Conservation (phyloP, 1,139 yeast genomes). For the Blastobotrys persicus region DNA sequence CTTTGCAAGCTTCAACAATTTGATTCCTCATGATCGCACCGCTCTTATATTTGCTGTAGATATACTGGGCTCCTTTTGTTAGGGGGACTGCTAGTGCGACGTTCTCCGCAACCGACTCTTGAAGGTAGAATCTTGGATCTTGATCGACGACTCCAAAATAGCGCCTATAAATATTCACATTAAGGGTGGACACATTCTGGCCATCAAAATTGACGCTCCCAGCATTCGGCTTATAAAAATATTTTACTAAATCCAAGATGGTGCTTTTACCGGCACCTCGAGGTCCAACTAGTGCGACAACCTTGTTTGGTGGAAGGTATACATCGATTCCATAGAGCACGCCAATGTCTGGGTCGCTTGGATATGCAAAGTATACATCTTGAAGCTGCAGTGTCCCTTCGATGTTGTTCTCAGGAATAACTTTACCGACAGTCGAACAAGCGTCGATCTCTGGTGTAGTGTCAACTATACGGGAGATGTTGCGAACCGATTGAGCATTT, state of each 20-base stretch:
- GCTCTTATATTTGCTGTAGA: background rate
- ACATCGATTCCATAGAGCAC: constrained; percentile 6
- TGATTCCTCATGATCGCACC: constrained; percentile 6
- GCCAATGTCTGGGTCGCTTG: constrained; percentile 9
- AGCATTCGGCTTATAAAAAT: background rate
- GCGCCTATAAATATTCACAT: constrained; percentile 6
- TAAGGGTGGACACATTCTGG: background rate
- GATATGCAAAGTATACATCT: constrained; percentile 12
- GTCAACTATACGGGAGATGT: constrained; percentile 7
- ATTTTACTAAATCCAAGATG: constrained; percentile 7
- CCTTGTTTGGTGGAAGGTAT: constrained; percentile 1
- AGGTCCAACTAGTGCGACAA: constrained; percentile 10
- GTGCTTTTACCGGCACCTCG: constrained; percentile 9
- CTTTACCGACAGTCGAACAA: background rate
- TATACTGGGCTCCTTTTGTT: background rate
- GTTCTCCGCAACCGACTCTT: constrained; percentile 13
- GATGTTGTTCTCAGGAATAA: background rate
- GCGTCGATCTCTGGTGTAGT: constrained; percentile 8
- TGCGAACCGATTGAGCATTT: background rate
- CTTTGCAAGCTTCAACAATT: background rate
- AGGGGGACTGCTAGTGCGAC: constrained; percentile 9
- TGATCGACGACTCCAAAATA: constrained; percentile 11
- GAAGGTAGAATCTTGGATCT: constrained; percentile 1
- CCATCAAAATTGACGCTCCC: constrained; percentile 4
- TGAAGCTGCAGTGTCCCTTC: background rate